Evolutionary conservation across 805 yeast species (phyloP).

Genomic region (Kazachstania taianensis): DNA sequence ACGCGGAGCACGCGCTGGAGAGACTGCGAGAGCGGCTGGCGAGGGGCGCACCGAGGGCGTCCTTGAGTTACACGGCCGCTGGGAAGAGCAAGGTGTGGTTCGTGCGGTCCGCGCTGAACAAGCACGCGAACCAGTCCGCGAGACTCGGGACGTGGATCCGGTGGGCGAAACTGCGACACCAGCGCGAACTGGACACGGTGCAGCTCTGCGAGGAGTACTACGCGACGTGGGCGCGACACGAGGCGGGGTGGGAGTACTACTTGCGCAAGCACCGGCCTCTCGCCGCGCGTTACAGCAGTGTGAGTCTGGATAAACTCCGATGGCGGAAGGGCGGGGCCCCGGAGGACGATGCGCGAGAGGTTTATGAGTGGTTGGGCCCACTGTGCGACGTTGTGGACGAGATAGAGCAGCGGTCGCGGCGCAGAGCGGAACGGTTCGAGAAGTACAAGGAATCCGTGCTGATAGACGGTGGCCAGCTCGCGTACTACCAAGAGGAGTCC

Average conservation of each 20-base stretch:
- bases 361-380: slow-evolving; percentile 23
- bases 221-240: slow-evolving; percentile 20
- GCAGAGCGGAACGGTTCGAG: slow-evolving; percentile 10
- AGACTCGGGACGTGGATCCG: slow-evolving; percentile 14
- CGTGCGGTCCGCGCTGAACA: slow-evolving; percentile 24
- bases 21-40: slow-evolving; percentile 13
- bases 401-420: slow-evolving; percentile 5
- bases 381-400: slow-evolving; percentile 11
- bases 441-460: slow-evolving; percentile 12
- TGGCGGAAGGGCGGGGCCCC: neutral
- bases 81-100: slow-evolving; percentile 25
- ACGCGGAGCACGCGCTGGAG: slow-evolving; percentile 11
- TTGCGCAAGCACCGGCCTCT: slow-evolving; percentile 1
- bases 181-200: slow-evolving; percentile 14
- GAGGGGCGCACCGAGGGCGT: slow-evolving; percentile 21
- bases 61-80: slow-evolving; percentile 16
- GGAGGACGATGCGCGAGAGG: neutral
- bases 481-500: slow-evolving; percentile 13
- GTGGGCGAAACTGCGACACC: slow-evolving; percentile 15
- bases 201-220: slow-evolving; percentile 8
- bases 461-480: slow-evolving; percentile 12
- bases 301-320: neutral
- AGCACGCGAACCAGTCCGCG: slow-evolving; percentile 20
- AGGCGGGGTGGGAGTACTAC: slow-evolving; percentile 26
- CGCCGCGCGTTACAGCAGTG: too few relatives aligned